A percentile compares a stretch with the other conserved stretches of the same genome.
These are phyloP conservation scores for Pyrus pyrifolia DNA, from an alignment of 306 rosid species.

Conservation along the genomic window DNA sequence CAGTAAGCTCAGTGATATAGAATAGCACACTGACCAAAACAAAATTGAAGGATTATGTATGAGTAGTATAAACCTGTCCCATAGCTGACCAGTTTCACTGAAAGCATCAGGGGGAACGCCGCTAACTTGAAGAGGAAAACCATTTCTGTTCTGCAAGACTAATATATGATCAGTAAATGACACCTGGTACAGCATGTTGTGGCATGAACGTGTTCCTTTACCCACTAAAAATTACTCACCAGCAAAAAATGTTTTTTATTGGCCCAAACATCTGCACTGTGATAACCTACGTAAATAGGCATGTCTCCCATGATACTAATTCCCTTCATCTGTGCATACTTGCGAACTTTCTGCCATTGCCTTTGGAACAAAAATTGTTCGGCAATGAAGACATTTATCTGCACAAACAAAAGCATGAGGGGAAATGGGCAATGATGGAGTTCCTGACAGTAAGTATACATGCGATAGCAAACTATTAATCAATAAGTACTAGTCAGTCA, in stretches of 20 bases:
- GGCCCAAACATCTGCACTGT: constrained; percentile 99
- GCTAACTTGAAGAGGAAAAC: constrained; percentile 83
- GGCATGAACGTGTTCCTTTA: constrained; percentile 7
- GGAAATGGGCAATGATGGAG: constrained; percentile 10
- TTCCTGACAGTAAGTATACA: constrained; percentile 15
- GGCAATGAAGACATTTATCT: constrained; percentile 79
- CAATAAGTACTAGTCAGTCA: constrained; percentile 22
- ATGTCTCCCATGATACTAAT: constrained; percentile 92
- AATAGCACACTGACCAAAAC: constrained; percentile 1
- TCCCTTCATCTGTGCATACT: constrained; percentile 67
- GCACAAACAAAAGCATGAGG: constrained; percentile 30
- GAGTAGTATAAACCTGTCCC: constrained; percentile 65
- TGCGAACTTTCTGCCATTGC: constrained; percentile 83
- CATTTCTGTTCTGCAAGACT: constrained; percentile 62
- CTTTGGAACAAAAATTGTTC: constrained; percentile 94
- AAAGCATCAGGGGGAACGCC: constrained; percentile 98
- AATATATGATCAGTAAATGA: constrained; percentile 14
- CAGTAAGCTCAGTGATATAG: constrained; percentile 12
- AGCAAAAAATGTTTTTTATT: constrained; percentile 75
- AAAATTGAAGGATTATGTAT: neutral
- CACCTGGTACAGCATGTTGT: constrained; percentile 6
- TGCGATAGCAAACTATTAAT: constrained; percentile 9
- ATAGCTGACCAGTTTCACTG: constrained; percentile 95
- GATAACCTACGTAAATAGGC: constrained; percentile 98
- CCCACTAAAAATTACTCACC: constrained; percentile 40